Evolutionary conservation across 352 stramenopile genomes (phyloP), one percentile per base, ranked within the genome.

Genomic region (Sclerospora graminicola): DNA sequence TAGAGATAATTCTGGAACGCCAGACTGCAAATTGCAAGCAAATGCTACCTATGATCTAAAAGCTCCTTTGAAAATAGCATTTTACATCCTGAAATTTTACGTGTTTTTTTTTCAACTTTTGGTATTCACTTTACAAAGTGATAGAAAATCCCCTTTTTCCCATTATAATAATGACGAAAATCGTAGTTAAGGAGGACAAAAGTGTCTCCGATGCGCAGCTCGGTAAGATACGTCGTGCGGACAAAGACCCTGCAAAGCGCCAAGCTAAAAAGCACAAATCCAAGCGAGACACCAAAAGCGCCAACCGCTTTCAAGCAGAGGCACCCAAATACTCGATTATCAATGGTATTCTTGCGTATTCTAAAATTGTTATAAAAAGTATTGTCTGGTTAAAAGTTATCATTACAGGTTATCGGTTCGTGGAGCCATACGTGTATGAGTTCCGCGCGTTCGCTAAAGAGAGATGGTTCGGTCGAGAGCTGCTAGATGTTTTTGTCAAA

Each of bases 391-490:
- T 18, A 26, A 26, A 7, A 26, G 24, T 16, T 18, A 4, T 16
- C 32, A 24, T 24, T 21, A 46, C 41, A 91, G 82, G 78, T 2
- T 90, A 89, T 48, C 71, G 82, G 19, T 66, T 87, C 48, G 80
- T 96, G 18, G 69, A 84, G 66, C 94, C 95, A 10, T 98, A 98
- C 60, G 79, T 95, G 41, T 98, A 96, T 55, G 89, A 96, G 48
- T 98, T 97, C 65, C 68, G 81, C 26, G 97, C 91, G 21, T 89
- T 91, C 63, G 91, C 94, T 41, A 99, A 99, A 52, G 62, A 82
- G 59, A 80, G 95, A 29, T 99, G 95, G 95, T 76, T 97, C 39
- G 68, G 72, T 2, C 71, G 78, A n/a, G 68, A 87, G 45, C 60
- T 98, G 39, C 48, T 97, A 15, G 82, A 96, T 54, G 79, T 98